Percentiles rank a stretch among this genome's conserved stretches.
Conservation (phyloP, 768 basidiomycete genomes). For the Chalciporus piperatus region DNA sequence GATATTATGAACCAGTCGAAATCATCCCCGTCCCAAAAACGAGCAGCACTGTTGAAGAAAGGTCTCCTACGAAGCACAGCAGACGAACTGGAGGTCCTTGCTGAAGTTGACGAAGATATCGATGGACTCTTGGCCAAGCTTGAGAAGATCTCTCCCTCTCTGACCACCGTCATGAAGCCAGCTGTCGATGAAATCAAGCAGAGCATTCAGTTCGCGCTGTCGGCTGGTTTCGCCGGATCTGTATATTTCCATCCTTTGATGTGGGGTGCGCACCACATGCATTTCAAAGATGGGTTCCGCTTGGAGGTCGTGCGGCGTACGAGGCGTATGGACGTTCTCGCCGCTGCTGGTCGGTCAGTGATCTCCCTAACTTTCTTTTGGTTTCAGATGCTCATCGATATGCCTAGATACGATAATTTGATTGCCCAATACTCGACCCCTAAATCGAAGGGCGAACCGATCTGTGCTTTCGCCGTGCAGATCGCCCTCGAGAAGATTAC, state of each 20-base stretch:
- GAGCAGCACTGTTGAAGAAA: constrained; percentile 64
- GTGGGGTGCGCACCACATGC: constrained; percentile 58
- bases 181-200: constrained; percentile 60
- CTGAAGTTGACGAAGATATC: constrained; percentile 63
- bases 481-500: constrained; percentile 80
- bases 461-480: constrained; percentile 72
- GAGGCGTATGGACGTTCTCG: constrained; percentile 68
- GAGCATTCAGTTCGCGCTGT: constrained; percentile 55
- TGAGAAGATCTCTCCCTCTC: constrained; percentile 56
- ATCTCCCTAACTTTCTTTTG: neutral
- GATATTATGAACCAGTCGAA: constrained; percentile 68
- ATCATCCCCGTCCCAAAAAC: constrained; percentile 64
- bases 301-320: constrained; percentile 70
- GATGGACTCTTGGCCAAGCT: constrained; percentile 54
- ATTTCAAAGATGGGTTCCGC: constrained; percentile 73
- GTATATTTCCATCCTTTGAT: constrained; percentile 73
- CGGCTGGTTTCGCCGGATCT: constrained; percentile 60
- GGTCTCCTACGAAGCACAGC: constrained; percentile 62
- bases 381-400: neutral
- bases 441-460: constrained; percentile 49
- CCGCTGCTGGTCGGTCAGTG: constrained; percentile 74
- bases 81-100: constrained; percentile 73
- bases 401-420: constrained; percentile 65
- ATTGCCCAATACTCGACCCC: constrained; percentile 58
- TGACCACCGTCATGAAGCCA: constrained; percentile 48